phyloP scores from a whole-genome alignment of 305 asterid genomes.

The Ajuga reptans region DNA sequence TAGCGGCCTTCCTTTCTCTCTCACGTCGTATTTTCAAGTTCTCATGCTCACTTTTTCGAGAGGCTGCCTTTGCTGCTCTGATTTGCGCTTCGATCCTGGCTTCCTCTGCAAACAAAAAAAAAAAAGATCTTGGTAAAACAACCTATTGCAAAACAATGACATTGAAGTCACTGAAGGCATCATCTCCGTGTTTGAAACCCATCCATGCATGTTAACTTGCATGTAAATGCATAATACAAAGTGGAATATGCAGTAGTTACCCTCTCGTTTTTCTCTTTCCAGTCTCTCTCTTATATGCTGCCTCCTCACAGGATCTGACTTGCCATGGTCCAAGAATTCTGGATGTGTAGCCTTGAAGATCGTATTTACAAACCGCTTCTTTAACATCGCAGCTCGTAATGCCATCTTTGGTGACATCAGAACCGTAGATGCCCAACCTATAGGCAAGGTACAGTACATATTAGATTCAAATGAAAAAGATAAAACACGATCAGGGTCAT shows the following conservation, averaged over 20 bases:
- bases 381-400: slow-evolving; percentile 63
- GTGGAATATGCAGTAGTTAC: slow-evolving; percentile 20
- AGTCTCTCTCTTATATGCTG: slow-evolving; percentile 48
- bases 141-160: neutral
- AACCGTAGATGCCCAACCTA: slow-evolving; percentile 39
- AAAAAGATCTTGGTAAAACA: neutral
- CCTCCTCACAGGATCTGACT: slow-evolving; percentile 32
- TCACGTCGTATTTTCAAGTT: slow-evolving; percentile 34
- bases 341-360: slow-evolving; percentile 55
- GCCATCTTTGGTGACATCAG: slow-evolving; percentile 57
- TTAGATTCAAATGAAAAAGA: neutral
- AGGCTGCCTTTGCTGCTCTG: slow-evolving; percentile 50
- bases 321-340: slow-evolving; percentile 28
- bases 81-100: slow-evolving; percentile 50
- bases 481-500: neutral
- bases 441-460: neutral
- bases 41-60: slow-evolving; percentile 29
- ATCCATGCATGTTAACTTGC: neutral
- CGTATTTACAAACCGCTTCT: slow-evolving; percentile 65
- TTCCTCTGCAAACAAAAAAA: slow-evolving; percentile 39
- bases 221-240: neutral
- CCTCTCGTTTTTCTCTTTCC: slow-evolving; percentile 53
- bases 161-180: neutral
- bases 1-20: slow-evolving; percentile 54
- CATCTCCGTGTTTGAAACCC: neutral